These are phyloP conservation scores for Colletotrichum filicis DNA, from an alignment of 2,329 filamentous ascomycete genomes.

Conservation along the genomic window DNA sequence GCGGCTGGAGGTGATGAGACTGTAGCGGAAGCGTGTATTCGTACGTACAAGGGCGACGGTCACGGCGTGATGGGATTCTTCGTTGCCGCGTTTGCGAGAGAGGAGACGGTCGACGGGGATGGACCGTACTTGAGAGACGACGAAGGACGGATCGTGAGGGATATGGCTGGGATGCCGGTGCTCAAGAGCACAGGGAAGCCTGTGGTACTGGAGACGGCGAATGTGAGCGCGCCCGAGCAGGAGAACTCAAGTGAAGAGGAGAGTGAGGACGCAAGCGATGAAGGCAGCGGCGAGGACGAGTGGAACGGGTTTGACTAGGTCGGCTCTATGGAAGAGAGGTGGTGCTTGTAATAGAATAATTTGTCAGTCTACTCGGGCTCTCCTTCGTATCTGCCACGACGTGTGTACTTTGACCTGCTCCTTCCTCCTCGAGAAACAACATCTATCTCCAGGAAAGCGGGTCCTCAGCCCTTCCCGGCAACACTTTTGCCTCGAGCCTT, in stretches of 20 bases:
- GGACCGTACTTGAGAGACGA: slow-evolving; percentile 66
- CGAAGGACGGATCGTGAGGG: slow-evolving; percentile 61
- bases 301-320: slow-evolving; percentile 39
- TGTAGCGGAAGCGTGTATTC: slow-evolving; percentile 79
- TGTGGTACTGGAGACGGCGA: slow-evolving; percentile 39
- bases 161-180: slow-evolving; percentile 51
- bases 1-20: slow-evolving; percentile 60
- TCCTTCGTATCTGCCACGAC: background rate
- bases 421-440: background rate
- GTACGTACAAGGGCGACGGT: slow-evolving; percentile 83
- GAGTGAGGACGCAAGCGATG: slow-evolving; percentile 32
- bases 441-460: background rate
- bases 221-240: slow-evolving; percentile 20
- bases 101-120: slow-evolving; percentile 50
- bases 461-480: background rate
- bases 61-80: slow-evolving; percentile 96
- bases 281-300: slow-evolving; percentile 48
- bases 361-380: background rate
- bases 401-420: background rate
- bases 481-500: too few relatives aligned
- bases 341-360: background rate
- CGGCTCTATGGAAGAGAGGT: background rate
- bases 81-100: slow-evolving; percentile 84
- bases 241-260: slow-evolving; percentile 9
- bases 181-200: slow-evolving; percentile 48